A percentile compares a stretch with the other conserved stretches of the same genome.
These are phyloP conservation scores for Psilocybe sp. DNA, from an alignment of 768 basidiomycete species.

Conservation along the genomic window DNA sequence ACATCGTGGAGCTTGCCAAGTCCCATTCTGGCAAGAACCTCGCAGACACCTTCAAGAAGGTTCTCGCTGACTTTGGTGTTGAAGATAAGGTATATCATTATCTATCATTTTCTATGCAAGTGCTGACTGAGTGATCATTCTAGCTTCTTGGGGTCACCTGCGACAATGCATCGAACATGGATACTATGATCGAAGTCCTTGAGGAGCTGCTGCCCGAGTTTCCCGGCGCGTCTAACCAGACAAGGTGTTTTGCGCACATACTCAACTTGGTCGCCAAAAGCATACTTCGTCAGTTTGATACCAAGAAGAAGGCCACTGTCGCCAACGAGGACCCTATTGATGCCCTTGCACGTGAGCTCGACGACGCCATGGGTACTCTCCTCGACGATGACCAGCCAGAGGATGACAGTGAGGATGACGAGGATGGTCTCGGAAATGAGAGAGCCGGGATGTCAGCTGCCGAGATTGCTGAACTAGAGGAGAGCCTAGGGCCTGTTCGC, in stretches of 20 bases:
- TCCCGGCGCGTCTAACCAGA: not conserved
- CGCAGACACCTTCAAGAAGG: conserved; percentile 25
- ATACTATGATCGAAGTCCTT: not conserved
- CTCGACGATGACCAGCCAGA: not conserved
- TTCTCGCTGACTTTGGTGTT: conserved; percentile 28
- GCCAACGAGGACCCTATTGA: not conserved
- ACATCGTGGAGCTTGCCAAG: conserved; percentile 25
- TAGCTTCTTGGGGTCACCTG: not conserved
- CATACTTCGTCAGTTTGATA: not conserved
- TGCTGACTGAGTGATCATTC: not conserved
- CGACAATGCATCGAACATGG: conserved; percentile 5
- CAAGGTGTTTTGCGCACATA: conserved; percentile 3
- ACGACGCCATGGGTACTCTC: not conserved
- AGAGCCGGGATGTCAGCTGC: not conserved
- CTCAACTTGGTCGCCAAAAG: not conserved
- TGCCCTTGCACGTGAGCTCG: not conserved
- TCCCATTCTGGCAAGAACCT: conserved; percentile 33
- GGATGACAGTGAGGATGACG: not conserved
- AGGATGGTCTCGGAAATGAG: not conserved
- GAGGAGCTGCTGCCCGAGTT: not conserved
- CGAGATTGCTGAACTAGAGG: not conserved
- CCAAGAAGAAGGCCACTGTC: too few relatives aligned
- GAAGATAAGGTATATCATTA: not conserved
- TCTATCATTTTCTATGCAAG: not conserved
- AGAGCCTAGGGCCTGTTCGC: not conserved